Conservation (phyloP, 2,329 filamentous ascomycete species). For the Aspergillaceae sp. region DNA sequence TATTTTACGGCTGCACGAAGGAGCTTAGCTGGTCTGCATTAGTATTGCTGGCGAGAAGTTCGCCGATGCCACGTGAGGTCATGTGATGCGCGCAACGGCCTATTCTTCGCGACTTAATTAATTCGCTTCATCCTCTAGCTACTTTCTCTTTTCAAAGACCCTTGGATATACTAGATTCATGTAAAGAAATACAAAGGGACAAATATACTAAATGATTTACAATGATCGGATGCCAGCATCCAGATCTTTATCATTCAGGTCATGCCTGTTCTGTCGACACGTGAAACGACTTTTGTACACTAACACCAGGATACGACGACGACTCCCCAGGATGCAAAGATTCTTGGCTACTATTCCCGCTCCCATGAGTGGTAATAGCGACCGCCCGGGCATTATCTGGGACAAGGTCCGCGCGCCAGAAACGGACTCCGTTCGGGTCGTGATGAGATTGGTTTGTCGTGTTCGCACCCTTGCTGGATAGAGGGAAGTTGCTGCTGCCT, state of each 20-base stretch:
- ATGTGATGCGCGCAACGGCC: not conserved
- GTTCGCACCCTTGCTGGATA: conserved; percentile 21
- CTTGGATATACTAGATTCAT: too few species aligned
- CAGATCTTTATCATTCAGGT: not conserved
- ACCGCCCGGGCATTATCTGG: conserved; percentile 17
- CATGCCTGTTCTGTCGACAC: conserved; percentile 20
- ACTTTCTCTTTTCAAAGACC: too few species aligned
- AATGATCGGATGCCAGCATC: not conserved
- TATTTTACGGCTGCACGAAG: not conserved
- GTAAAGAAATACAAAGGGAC: not conserved
- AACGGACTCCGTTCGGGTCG: conserved; percentile 15
- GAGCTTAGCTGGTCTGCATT: too few species aligned
- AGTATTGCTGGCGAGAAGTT: not conserved
- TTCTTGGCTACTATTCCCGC: conserved; percentile 26
- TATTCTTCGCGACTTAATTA: not conserved
- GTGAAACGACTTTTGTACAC: conserved; percentile 27
- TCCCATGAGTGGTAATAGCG: conserved; percentile 19
- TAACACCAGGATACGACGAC: conserved; percentile 20
- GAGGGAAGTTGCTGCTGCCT: conserved; percentile 17
- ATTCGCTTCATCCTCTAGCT: not conserved
- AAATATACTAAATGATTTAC: not conserved
- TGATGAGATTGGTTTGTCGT: conserved; percentile 7
- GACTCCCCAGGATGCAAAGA: conserved; percentile 20
- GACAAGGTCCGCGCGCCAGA: conserved; percentile 25
- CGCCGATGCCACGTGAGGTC: not conserved